Evolutionary conservation across 148 eudicot genomes (phyloP), one percentile per base, ranked within the genome.

Genomic region (Rheum nobile): DNA sequence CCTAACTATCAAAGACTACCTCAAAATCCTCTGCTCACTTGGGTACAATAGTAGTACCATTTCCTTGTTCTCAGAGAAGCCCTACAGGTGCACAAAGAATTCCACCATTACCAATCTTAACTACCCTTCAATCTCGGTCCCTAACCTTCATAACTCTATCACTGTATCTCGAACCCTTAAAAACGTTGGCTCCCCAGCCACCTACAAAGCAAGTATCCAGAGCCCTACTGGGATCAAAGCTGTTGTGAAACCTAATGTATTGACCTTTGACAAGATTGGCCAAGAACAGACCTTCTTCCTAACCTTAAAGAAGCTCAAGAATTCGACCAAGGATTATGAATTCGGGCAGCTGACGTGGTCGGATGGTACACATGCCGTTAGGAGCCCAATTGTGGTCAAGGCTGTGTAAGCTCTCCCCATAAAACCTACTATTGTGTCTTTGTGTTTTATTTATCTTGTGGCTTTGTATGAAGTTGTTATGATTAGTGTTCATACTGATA

Each of bases 61-160:
- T 3, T 29, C 72, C 19, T 19, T 82, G 24, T 86, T 93, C 43
- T 43, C 81, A 4, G 73, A 70, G 34, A 26, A 37, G 17, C 83
- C 85, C 17, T 86, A 80, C 71, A 35, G 31, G 4, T 93, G 98
- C 71, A 80, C 88, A 3, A 77, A 80, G 57, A 75, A 78, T 17
- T 74, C 83, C 41, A 82, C 72, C 44, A 73, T 89, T 28, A 37
- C 73, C 55, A 71, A 89, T 75, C 78, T 93, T 47, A 93, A 93
- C 80, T 93, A 91, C 76, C 98, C 98, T 29, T 88, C 98, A 6
- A 91, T 93, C 71, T 84, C 98, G 0, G 84, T 91, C 39, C 91
- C 92, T 39, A 80, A 79, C 44, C 91, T 93, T 42, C 79, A 79
- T 1, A 77, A 81, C 34, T 82, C 97, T 0, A 75, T 81, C 59